phyloP scores from a whole-genome alignment of 768 basidiomycete genomes.

The Neoboletus magnificus region DNA sequence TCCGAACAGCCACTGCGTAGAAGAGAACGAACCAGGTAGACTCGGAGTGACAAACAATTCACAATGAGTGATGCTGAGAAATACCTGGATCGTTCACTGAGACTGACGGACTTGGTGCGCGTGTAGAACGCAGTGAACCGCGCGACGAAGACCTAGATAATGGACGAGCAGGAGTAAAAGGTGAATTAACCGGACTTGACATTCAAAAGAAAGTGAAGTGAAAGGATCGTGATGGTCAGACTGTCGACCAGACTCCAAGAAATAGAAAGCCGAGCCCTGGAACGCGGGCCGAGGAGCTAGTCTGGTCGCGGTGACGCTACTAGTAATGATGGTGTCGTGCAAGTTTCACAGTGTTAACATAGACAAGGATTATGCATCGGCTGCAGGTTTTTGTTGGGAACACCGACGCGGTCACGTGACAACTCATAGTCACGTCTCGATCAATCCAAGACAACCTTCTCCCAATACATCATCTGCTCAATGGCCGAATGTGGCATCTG shows the following conservation, averaged over 20 bases:
- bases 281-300: conserved; percentile 7
- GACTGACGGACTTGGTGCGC: conserved; percentile 52
- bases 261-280: neutral
- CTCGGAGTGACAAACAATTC: conserved; percentile 21
- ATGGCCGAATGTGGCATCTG: conserved; percentile 63
- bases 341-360: neutral
- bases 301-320: conserved; percentile 4
- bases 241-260: conserved; percentile 17
- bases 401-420: conserved; percentile 30
- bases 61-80: conserved; percentile 27
- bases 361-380: neutral
- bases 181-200: conserved; percentile 34
- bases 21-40: conserved; percentile 26
- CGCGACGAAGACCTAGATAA: conserved; percentile 50
- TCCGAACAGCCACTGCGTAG: conserved; percentile 64
- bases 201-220: conserved; percentile 25
- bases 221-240: conserved; percentile 27
- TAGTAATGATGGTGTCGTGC: conserved; percentile 9
- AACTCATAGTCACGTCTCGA: neutral
- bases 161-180: conserved; percentile 35
- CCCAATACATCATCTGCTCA: neutral
- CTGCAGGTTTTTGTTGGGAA: conserved; percentile 14
- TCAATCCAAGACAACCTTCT: neutral
- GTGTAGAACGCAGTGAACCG: conserved; percentile 43
- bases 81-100: conserved; percentile 67